Percentiles rank a stretch among this genome's conserved stretches.
Conservation (phyloP, 2,329 filamentous ascomycete genomes). For the Fusarium sp. region DNA sequence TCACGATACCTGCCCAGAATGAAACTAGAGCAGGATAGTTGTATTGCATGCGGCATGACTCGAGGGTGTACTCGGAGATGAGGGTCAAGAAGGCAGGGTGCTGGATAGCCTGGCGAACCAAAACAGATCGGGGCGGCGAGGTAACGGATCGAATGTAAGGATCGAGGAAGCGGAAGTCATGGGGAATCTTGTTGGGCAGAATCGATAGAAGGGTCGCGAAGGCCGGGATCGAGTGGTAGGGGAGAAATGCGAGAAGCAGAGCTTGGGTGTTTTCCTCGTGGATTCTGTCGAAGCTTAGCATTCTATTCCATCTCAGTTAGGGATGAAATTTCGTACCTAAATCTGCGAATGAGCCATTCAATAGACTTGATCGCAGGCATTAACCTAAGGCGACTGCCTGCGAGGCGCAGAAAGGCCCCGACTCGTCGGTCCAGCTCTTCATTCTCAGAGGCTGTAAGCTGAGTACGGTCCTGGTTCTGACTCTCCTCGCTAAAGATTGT, state of each 20-base stretch:
- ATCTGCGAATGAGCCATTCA: slow-evolving; percentile 94
- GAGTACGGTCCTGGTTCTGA: slow-evolving; percentile 85
- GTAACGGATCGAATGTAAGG: slow-evolving; percentile 86
- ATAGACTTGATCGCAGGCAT: slow-evolving; percentile 91
- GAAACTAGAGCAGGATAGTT: slow-evolving; percentile 83
- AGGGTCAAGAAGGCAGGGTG: slow-evolving; percentile 80
- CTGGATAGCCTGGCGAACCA: slow-evolving; percentile 86
- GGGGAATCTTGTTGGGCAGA: slow-evolving; percentile 79
- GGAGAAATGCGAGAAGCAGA: slow-evolving; percentile 87
- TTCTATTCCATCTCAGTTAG: neutral
- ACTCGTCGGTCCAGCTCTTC: slow-evolving; percentile 81
- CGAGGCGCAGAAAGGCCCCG: slow-evolving; percentile 85
- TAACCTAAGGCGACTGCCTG: slow-evolving; percentile 80
- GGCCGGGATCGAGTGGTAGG: slow-evolving; percentile 87
- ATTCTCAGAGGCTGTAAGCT: slow-evolving; percentile 87
- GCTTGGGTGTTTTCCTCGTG: slow-evolving; percentile 90
- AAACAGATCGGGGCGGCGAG: slow-evolving; percentile 80
- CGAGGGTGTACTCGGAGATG: slow-evolving; percentile 83
- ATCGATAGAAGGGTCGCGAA: slow-evolving; percentile 92
- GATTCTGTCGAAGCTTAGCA: slow-evolving; percentile 65
- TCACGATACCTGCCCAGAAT: slow-evolving; percentile 92
- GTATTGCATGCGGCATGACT: slow-evolving; percentile 76
- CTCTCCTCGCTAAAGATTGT: slow-evolving; percentile 96
- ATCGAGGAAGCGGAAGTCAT: slow-evolving; percentile 83
- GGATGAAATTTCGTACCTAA: slow-evolving; percentile 70